Evolutionary conservation across 2,329 filamentous ascomycete genomes (phyloP).

Genomic region (Aspergillus piperis): DNA sequence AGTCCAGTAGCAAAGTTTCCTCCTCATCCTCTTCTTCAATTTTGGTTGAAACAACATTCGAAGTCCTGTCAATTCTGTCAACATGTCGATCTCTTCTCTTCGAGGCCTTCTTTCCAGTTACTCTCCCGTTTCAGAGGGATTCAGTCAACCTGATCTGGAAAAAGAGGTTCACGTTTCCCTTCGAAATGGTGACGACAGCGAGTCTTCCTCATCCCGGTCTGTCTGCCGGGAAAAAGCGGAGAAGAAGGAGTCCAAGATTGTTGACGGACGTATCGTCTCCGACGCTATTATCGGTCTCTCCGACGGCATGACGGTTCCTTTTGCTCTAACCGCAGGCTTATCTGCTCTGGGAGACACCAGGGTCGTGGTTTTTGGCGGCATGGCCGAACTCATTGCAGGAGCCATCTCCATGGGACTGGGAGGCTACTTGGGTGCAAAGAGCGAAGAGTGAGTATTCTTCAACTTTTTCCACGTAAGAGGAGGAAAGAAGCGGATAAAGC

Average conservation of each 20-base stretch:
- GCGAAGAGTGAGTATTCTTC: constrained; percentile 37
- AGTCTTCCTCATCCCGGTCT: constrained; percentile 15
- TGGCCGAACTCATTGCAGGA: constrained; percentile 74
- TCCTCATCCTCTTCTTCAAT: not conserved
- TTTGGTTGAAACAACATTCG: not conserved
- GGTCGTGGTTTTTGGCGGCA: constrained; percentile 69
- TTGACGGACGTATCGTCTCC: constrained; percentile 43
- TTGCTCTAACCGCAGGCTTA: constrained; percentile 74
- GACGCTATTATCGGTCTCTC: constrained; percentile 75
- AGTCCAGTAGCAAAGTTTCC: not conserved
- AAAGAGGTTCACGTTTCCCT: constrained; percentile 27
- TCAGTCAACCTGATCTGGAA: constrained; percentile 26
- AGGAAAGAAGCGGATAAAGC: not conserved
- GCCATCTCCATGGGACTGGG: constrained; percentile 78
- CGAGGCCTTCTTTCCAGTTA: constrained; percentile 35
- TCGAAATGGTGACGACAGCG: constrained; percentile 18
- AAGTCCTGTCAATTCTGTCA: not conserved
- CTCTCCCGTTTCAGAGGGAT: constrained; percentile 22
- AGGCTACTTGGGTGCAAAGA: constrained; percentile 66
- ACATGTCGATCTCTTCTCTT: constrained; percentile 35
- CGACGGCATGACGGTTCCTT: constrained; percentile 77
- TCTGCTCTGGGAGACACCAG: constrained; percentile 61
- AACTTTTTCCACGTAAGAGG: not conserved
- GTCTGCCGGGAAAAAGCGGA: constrained; percentile 17
- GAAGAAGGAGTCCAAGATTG: constrained; percentile 29